Base-by-base conservation (phyloP, 306 rosid genomes). In the Rosa chinensis region DNA sequence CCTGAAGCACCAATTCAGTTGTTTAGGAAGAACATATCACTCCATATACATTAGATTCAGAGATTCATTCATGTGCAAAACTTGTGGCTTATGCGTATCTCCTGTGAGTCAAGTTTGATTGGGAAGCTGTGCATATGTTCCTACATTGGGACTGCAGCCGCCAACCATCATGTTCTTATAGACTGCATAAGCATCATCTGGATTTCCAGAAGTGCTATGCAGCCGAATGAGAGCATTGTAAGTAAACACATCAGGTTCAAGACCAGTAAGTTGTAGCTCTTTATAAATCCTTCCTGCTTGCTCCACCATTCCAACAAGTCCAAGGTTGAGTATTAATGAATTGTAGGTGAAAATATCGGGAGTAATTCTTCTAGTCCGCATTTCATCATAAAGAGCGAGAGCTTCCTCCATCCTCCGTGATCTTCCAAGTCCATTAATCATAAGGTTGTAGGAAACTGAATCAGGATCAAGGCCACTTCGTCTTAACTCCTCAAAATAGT, bases 181-280 rank as follows among this genome's bases (percentile, higher is more conserved):
- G 75, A 92, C 81, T 37, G 93, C 84, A 77, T 89, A 94, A 25
- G 99, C 99, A 58, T 81, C 87, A 52, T 94, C 95, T 76, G 86
- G 84, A 67, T 89, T 82, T 56, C 89, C 99, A 0, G 97, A 89
- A 74, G 78, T 45, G 80, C 97, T 79, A 67, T 95, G 88, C 67
- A 90, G 96, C 68, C 97, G 89, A 83, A 95, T 95, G 74, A 95
- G 99, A 73, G 98, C 99, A 81, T 95, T 95, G 82, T 91, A 91
- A 25, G 98, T 95, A 88, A 90, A 92, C 82, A 92, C 98, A 63
- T 93, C 88, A 6, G 98, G 99, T 82, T 95, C 94, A 69, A 95
- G 85, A 66, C 99, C 98, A 78, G 64, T 67, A 58, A 79, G 89
- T 74, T 82, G 93, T 61, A 95, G 86, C 66, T 95, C 97, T 72